These are phyloP conservation scores for Lichtheimia corymbifera DNA, from an alignment of 371 early-diverging fungal genomes.

Conservation along the genomic window DNA sequence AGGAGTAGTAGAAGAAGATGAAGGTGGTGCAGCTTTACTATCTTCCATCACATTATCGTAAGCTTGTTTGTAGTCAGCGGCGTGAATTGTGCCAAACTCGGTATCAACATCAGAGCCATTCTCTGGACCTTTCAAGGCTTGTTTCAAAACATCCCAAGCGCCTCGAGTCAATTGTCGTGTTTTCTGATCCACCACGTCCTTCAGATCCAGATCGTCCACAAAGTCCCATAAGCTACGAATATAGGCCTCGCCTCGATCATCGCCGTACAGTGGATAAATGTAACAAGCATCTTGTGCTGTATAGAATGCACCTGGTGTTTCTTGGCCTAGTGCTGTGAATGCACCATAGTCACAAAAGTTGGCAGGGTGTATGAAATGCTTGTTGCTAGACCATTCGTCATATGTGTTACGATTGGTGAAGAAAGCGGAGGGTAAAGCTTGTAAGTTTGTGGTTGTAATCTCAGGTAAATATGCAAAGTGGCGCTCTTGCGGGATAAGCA, in stretches of 20 bases:
- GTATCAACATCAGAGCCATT: slow-evolving; percentile 16
- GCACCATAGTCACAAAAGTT: slow-evolving; percentile 57
- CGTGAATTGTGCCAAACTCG: slow-evolving; percentile 30
- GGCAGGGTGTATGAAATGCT: slow-evolving; percentile 43
- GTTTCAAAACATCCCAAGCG: slow-evolving; percentile 23
- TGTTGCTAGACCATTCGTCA: slow-evolving; percentile 40
- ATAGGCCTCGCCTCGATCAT: slow-evolving; percentile 66
- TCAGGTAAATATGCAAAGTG: slow-evolving; percentile 38
- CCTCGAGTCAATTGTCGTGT: slow-evolving; percentile 31
- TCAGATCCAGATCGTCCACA: slow-evolving; percentile 41
- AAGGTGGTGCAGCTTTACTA: background rate
- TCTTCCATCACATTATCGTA: slow-evolving; percentile 7
- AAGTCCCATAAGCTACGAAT: slow-evolving; percentile 65
- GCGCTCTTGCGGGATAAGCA: slow-evolving; percentile 12
- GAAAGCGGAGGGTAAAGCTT: slow-evolving; percentile 47
- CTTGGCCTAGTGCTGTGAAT: slow-evolving; percentile 48
- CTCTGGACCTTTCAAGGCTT: slow-evolving; percentile 13
- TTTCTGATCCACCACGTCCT: slow-evolving; percentile 19
- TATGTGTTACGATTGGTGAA: slow-evolving; percentile 31
- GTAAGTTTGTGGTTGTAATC: slow-evolving; percentile 39
- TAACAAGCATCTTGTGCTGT: slow-evolving; percentile 48
- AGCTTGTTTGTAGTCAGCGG: slow-evolving; percentile 7
- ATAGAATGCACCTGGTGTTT: slow-evolving; percentile 52
- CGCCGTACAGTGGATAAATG: slow-evolving; percentile 61
- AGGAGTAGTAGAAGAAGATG: too few relatives aligned